Evolutionary conservation across 495 filamentous ascomycete species (phyloP).

Genomic region (Aspergillus heteromorphus): DNA sequence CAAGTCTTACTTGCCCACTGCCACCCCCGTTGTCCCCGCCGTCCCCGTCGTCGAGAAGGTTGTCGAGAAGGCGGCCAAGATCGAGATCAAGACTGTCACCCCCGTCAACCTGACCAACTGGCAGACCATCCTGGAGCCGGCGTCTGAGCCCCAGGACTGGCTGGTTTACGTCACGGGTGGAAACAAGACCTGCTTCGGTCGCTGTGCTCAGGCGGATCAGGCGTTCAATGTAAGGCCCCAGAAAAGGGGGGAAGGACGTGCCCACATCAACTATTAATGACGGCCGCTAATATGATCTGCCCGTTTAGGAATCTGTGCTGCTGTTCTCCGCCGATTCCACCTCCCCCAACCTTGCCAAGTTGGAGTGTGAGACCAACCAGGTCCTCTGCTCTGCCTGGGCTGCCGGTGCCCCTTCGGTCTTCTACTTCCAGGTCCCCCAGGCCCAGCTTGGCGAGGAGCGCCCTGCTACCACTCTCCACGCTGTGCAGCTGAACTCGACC

Average conservation of each 20-base stretch:
- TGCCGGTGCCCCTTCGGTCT: conserved; percentile 62
- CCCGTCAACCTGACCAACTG: conserved; percentile 68
- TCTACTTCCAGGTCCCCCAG: conserved; percentile 67
- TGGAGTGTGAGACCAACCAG: conserved; percentile 75
- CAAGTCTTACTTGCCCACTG: conserved; percentile 53
- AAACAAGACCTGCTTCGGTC: conserved; percentile 80
- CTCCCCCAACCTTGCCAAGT: conserved; percentile 61
- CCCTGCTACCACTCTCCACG: conserved; percentile 45
- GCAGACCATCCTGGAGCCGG: conserved; percentile 60
- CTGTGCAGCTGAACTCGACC: conserved; percentile 59
- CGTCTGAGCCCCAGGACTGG: conserved; percentile 68
- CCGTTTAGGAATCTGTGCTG: conserved; percentile 55
- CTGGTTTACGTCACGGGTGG: conserved; percentile 74
- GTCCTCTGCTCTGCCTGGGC: conserved; percentile 82
- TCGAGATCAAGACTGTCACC: conserved; percentile 48
- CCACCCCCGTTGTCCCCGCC: conserved; percentile 42
- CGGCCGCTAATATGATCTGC: conserved; percentile 9
- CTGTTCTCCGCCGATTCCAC: conserved; percentile 61
- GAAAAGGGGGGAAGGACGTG: background rate
- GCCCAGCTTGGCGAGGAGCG: conserved; percentile 39
- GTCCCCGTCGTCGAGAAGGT: conserved; percentile 47
- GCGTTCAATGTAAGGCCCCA: conserved; percentile 49
- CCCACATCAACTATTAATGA: background rate
- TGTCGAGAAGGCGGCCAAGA: conserved; percentile 46
- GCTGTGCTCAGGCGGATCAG: conserved; percentile 48